Percentiles rank a stretch among this genome's conserved stretches.
These are phyloP conservation scores for Kwoniella newhampshirensis DNA, from an alignment of 768 basidiomycete species.

Conservation along the genomic window DNA sequence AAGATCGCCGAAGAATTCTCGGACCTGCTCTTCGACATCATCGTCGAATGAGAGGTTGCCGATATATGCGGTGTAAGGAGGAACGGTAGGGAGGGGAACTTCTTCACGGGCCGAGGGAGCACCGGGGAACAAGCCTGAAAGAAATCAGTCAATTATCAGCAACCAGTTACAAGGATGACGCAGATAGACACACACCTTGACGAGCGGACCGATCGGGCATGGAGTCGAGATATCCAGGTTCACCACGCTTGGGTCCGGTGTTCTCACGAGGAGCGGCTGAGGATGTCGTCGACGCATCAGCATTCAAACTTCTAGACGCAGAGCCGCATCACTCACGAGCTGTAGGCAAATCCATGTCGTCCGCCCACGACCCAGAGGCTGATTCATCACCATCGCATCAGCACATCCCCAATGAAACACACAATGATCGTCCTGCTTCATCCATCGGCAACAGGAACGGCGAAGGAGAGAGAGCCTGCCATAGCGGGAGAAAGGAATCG, in stretches of 20 bases:
- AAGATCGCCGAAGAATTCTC: constrained; percentile 65
- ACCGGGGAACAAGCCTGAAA: constrained; percentile 28
- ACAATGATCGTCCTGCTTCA: neutral
- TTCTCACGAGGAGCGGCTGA: constrained; percentile 46
- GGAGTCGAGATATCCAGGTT: constrained; percentile 53
- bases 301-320: constrained; percentile 2
- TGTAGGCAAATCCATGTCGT: constrained; percentile 95
- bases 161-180: too few relatives aligned
- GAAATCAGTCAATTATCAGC: too few relatives aligned
- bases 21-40: constrained; percentile 71
- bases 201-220: constrained; percentile 46
- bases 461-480: neutral
- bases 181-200: constrained; percentile 15
- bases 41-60: constrained; percentile 95
- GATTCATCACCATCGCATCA: neutral
- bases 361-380: constrained; percentile 96
- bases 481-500: neutral
- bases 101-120: constrained; percentile 71
- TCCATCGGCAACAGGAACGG: neutral
- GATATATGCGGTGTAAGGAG: constrained; percentile 95
- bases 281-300: constrained; percentile 6
- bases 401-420: neutral
- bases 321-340: constrained; percentile 68
- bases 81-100: constrained; percentile 87
- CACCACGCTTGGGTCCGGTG: constrained; percentile 44